Evolutionary conservation across 768 basidiomycete species (phyloP).

Genomic region (Kwoniella bestiolae): DNA sequence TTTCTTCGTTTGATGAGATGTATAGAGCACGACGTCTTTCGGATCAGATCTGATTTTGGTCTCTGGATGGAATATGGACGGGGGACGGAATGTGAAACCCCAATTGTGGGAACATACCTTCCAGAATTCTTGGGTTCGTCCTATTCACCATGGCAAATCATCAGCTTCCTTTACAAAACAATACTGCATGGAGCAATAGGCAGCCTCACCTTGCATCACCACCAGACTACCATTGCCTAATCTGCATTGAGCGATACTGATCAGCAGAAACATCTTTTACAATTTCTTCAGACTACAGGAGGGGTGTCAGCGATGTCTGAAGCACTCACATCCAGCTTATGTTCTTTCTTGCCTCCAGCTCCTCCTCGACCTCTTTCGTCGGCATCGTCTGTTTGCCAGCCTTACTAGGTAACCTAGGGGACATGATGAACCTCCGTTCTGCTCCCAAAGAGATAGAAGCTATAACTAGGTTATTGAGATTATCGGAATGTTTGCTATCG

Average conservation of each 20-base stretch:
- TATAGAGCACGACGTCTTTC: too few species aligned
- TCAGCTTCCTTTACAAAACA: too few species aligned
- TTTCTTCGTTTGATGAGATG: too few species aligned
- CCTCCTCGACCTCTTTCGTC: slow-evolving; percentile 13
- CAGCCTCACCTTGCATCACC: slow-evolving; percentile 59
- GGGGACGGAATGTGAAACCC: too few species aligned
- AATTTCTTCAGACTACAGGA: too few species aligned
- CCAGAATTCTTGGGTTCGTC: slow-evolving; percentile 59
- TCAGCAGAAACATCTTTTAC: background rate
- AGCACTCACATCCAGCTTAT: slow-evolving; percentile 47
- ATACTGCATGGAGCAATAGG: too few species aligned
- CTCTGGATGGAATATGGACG: too few species aligned
- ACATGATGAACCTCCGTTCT: slow-evolving; percentile 59
- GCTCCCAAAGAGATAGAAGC: slow-evolving; percentile 60
- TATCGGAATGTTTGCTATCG: slow-evolving; percentile 50
- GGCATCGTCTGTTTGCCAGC: slow-evolving; percentile 13
- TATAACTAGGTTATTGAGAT: slow-evolving; percentile 59
- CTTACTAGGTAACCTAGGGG: slow-evolving; percentile 47
- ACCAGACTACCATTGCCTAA: slow-evolving; percentile 59
- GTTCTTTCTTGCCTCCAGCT: slow-evolving; percentile 37
- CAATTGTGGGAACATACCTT: slow-evolving; percentile 60
- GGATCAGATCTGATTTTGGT: too few species aligned
- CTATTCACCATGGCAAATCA: slow-evolving; percentile 19
- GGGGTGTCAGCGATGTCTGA: too few species aligned
- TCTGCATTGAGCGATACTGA: slow-evolving; percentile 18